phyloP scores from a whole-genome alignment of 2,329 filamentous ascomycete species.

The Talaromyces sp. region DNA sequence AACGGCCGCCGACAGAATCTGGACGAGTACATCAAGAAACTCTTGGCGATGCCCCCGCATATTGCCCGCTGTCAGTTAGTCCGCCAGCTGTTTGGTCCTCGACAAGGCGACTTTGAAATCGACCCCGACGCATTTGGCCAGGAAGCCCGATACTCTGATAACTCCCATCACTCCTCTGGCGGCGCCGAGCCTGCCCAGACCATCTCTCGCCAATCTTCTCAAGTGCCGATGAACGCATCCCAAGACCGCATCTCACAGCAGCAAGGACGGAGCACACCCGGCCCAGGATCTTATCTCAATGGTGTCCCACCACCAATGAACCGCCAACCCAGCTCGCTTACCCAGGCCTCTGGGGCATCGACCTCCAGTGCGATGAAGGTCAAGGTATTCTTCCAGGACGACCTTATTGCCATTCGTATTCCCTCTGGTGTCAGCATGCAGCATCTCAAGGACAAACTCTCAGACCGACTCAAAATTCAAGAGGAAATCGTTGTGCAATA shows the following conservation, averaged over 20 bases:
- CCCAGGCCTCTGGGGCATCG: conserved; percentile 44
- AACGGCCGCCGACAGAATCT: conserved; percentile 90
- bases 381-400: conserved; percentile 91
- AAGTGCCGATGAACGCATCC: conserved; percentile 62
- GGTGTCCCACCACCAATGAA: conserved; percentile 49
- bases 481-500: conserved; percentile 81
- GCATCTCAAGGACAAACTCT: conserved; percentile 80
- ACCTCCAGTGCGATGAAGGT: conserved; percentile 72
- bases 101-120: conserved; percentile 91
- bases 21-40: conserved; percentile 92
- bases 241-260: conserved; percentile 44
- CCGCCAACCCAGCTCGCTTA: conserved; percentile 58
- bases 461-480: conserved; percentile 77
- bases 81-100: conserved; percentile 85
- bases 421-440: conserved; percentile 76
- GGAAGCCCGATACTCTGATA: conserved; percentile 74
- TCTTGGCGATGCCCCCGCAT: conserved; percentile 79
- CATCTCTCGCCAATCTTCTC: conserved; percentile 67
- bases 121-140: conserved; percentile 67
- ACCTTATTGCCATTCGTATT: conserved; percentile 88
- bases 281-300: conserved; percentile 32
- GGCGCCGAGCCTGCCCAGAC: conserved; percentile 63
- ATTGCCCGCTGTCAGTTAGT: conserved; percentile 84
- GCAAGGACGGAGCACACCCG: conserved; percentile 44
- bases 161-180: conserved; percentile 70